Evolutionary conservation across 2,329 filamentous ascomycete genomes (phyloP).

Genomic region (Cryphonectria parasitica): DNA sequence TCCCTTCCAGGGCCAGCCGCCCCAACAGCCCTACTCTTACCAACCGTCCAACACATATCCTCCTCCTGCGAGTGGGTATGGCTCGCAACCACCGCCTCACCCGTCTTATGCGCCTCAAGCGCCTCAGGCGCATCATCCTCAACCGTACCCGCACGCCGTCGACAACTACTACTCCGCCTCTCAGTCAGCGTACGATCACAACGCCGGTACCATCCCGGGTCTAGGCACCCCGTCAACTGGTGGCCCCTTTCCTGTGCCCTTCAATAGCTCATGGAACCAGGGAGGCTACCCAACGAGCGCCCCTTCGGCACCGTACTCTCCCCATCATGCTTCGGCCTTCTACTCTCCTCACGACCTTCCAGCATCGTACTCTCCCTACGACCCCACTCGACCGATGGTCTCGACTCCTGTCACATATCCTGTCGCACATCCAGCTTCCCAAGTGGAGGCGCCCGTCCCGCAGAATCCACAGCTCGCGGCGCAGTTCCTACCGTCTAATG

Average conservation of each 20-base stretch:
- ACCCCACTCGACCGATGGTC: slow-evolving; percentile 3
- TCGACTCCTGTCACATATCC: not conserved
- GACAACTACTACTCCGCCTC: slow-evolving; percentile 36
- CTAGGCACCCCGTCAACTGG: slow-evolving; percentile 38
- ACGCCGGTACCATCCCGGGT: slow-evolving; percentile 44
- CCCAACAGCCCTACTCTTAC: slow-evolving; percentile 34
- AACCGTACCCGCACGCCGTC: slow-evolving; percentile 26
- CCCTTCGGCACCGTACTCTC: not conserved
- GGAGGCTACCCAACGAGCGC: slow-evolving; percentile 2
- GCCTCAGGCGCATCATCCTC: slow-evolving; percentile 26
- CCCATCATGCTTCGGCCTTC: not conserved
- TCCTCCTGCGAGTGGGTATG: slow-evolving; percentile 28
- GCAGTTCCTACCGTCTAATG: not conserved
- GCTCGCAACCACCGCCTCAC: slow-evolving; percentile 21
- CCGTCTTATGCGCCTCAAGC: slow-evolving; percentile 11
- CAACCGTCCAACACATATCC: slow-evolving; percentile 29
- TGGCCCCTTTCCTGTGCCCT: slow-evolving; percentile 18
- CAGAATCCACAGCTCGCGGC: not conserved
- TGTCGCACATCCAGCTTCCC: slow-evolving; percentile 8
- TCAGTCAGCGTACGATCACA: slow-evolving; percentile 44
- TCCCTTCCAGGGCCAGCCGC: slow-evolving; percentile 36
- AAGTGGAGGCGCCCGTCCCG: not conserved
- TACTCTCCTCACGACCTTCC: not conserved
- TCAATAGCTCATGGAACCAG: slow-evolving; percentile 20
- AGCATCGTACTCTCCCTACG: slow-evolving; percentile 19